A percentile compares a stretch with the other conserved stretches of the same genome.
phyloP scores from a whole-genome alignment of 2,329 filamentous ascomycete species.

The Trichoderma arundinaceum region DNA sequence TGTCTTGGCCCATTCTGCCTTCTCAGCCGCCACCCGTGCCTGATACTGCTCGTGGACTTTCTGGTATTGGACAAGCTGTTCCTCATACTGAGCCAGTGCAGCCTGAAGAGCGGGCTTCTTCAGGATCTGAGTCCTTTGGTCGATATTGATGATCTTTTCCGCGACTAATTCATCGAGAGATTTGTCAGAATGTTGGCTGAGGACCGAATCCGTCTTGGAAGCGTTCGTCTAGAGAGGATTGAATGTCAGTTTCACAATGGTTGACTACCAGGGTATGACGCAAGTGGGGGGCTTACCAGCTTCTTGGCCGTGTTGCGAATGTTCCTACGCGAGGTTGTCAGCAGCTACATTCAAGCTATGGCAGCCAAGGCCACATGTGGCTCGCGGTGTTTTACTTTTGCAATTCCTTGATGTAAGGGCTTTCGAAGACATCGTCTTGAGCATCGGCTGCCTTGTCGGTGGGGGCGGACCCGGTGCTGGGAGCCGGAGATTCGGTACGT shows the following conservation, averaged over 20 bases:
- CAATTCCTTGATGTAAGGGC: constrained; percentile 82
- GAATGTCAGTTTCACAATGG: constrained; percentile 12
- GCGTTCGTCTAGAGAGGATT: constrained; percentile 62
- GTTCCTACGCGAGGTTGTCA: constrained; percentile 60
- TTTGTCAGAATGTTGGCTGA: constrained; percentile 72
- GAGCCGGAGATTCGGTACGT: constrained; percentile 62
- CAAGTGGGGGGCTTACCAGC: constrained; percentile 68
- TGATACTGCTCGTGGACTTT: constrained; percentile 77
- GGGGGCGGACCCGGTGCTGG: constrained; percentile 53
- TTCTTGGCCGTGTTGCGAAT: constrained; percentile 95
- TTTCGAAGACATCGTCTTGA: constrained; percentile 69
- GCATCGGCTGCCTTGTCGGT: constrained; percentile 60
- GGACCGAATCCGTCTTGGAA: constrained; percentile 72
- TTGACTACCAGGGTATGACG: constrained; percentile 13
- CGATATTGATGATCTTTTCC: constrained; percentile 75
- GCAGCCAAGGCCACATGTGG: neutral
- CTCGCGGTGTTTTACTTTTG: constrained; percentile 71
- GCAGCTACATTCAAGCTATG: constrained; percentile 21
- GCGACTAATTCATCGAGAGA: constrained; percentile 75
- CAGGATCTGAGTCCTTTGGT: constrained; percentile 76
- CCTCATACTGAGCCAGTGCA: constrained; percentile 72
- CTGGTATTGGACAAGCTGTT: constrained; percentile 75
- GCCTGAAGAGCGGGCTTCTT: constrained; percentile 77
- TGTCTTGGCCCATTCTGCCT: constrained; percentile 64
- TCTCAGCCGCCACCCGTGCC: constrained; percentile 61